Evolutionary conservation across 208 protist species (phyloP).

Genomic region (Blechomonas ayalai): DNA sequence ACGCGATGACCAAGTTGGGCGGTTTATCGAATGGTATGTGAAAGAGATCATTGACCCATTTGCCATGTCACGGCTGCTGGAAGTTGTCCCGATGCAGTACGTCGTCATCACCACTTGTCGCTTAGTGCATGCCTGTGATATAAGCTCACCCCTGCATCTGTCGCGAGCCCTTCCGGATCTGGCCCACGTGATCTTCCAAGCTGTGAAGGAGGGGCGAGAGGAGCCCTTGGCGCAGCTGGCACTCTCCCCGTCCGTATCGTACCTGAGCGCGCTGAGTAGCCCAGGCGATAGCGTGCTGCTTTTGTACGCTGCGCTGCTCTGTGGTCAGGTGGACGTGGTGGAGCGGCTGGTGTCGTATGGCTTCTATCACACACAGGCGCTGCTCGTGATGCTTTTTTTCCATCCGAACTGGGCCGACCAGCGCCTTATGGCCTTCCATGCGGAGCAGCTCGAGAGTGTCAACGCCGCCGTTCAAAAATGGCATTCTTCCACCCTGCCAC

Average conservation of each 20-base stretch:
- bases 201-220: constrained; percentile 44
- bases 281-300: constrained; percentile 20
- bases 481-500: too few relatives aligned
- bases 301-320: constrained; percentile 59
- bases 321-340: constrained; percentile 58
- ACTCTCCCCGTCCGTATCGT: constrained; percentile 57
- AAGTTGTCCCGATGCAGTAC: constrained; percentile 59
- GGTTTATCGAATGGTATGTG: constrained; percentile 84
- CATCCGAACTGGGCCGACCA: constrained; percentile 17
- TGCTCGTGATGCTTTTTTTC: constrained; percentile 56
- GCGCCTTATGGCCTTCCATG: too few relatives aligned
- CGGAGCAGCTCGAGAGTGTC: constrained; percentile 5
- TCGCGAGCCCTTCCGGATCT: constrained; percentile 67
- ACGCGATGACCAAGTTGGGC: constrained; percentile 33
- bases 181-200: constrained; percentile 51
- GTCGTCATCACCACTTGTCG: constrained; percentile 70
- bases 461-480: too few relatives aligned
- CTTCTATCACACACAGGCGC: constrained; percentile 55
- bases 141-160: constrained; percentile 17
- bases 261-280: constrained; percentile 29
- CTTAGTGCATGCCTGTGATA: constrained; percentile 59
- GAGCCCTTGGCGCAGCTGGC: constrained; percentile 52
- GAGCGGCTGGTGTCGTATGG: constrained; percentile 38
- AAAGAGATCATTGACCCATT: constrained; percentile 67
- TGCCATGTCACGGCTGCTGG: constrained; percentile 71